Percentiles rank a stretch among this genome's conserved stretches.
phyloP scores from a whole-genome alignment of 768 basidiomycete genomes.

The Phylloporus sp. region DNA sequence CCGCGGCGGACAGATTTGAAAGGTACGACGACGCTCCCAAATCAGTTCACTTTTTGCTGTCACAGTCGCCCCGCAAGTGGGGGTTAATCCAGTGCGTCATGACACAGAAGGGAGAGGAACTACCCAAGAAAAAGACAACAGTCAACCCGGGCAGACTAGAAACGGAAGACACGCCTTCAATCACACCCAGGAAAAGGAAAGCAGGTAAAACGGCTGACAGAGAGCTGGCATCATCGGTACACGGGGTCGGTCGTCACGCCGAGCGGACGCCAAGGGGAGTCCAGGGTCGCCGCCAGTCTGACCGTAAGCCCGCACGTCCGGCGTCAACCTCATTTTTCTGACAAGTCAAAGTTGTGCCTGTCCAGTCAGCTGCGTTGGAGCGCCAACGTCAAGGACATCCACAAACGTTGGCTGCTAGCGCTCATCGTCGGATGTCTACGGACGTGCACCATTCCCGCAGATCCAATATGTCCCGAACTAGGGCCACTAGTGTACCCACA shows the following conservation, averaged over 20 bases:
- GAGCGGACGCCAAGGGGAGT: constrained; percentile 13
- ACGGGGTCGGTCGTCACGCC: constrained; percentile 14
- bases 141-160: constrained; percentile 13
- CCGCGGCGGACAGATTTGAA: constrained; percentile 12
- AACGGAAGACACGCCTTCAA: constrained; percentile 12
- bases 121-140: constrained; percentile 22
- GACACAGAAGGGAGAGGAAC: constrained; percentile 25
- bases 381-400: constrained; percentile 24
- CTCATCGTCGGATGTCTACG: constrained; percentile 24
- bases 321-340: constrained; percentile 1
- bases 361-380: constrained; percentile 21
- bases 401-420: constrained; percentile 14
- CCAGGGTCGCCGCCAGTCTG: constrained; percentile 28
- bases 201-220: constrained; percentile 13
- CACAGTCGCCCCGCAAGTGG: constrained; percentile 13
- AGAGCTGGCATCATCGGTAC: constrained; percentile 7
- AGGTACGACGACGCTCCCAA: constrained; percentile 23
- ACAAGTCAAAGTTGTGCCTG: constrained; percentile 17
- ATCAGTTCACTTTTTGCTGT: constrained; percentile 19
- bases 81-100: constrained; percentile 14
- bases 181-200: constrained; percentile 27
- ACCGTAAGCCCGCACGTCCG: constrained; percentile 19
- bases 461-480: constrained; percentile 20
- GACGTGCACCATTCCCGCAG: constrained; percentile 25
- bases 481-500: constrained; percentile 18